These are phyloP conservation scores for Kwoniella pini DNA, from an alignment of 768 basidiomycete species.

Conservation along the genomic window DNA sequence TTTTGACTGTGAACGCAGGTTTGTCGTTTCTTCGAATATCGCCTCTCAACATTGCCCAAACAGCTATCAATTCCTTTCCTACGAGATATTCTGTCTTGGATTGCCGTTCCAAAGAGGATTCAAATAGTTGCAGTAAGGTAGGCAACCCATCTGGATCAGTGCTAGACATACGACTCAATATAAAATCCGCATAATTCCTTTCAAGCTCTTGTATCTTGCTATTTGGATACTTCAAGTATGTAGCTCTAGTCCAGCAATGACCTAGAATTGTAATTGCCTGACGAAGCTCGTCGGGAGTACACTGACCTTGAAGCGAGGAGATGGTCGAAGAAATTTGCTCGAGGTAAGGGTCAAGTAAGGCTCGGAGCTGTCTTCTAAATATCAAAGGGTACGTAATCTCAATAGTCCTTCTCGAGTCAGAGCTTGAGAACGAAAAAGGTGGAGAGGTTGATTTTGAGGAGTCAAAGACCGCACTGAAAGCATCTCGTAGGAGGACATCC, in stretches of 20 bases:
- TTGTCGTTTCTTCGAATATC: neutral
- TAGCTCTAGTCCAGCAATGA: conserved; percentile 16
- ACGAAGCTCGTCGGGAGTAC: conserved; percentile 8
- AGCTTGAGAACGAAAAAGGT: neutral
- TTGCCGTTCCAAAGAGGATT: neutral
- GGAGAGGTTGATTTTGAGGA: neutral
- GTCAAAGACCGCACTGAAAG: neutral
- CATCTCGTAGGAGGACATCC: neutral
- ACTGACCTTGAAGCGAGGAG: neutral
- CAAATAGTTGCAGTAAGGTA: neutral
- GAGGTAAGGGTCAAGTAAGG: conserved; percentile 9
- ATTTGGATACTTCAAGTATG: neutral
- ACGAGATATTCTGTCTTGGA: neutral
- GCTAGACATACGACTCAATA: neutral
- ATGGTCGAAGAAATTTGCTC: conserved; percentile 1
- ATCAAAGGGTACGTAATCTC: conserved; percentile 10
- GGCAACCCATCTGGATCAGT: neutral
- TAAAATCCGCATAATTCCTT: conserved; percentile 9
- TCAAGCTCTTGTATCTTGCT: neutral
- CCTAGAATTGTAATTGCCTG: neutral
- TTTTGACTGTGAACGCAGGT: neutral
- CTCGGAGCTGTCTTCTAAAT: conserved; percentile 10
- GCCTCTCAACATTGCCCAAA: conserved; percentile 25
- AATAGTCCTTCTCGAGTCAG: neutral
- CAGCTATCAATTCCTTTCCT: neutral